phyloP scores from a whole-genome alignment of 83 land plant genomes.

The Picea abies region DNA sequence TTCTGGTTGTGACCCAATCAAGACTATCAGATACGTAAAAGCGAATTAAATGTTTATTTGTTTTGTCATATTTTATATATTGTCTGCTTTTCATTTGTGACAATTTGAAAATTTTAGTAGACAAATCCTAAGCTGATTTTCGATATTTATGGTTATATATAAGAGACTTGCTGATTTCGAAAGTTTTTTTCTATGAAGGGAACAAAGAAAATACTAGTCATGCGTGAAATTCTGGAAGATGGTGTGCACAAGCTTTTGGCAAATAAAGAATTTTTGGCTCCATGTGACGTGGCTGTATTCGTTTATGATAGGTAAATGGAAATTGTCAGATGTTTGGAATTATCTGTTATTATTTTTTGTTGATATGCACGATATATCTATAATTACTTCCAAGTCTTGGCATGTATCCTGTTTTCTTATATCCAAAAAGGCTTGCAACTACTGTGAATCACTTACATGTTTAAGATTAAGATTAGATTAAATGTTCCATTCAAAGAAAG shows the following conservation, averaged over 20 bases:
- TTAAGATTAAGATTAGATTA: too few relatives aligned
- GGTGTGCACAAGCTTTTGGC: constrained; percentile 52
- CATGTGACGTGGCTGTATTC: constrained; percentile 93
- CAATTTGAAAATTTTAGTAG: background rate
- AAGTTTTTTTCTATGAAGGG: constrained; percentile 51
- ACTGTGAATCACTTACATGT: too few relatives aligned
- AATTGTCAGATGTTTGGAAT: background rate
- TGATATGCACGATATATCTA: background rate
- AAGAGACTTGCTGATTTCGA: background rate
- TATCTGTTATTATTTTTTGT: background rate
- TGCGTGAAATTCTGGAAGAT: constrained; percentile 84
- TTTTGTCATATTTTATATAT: background rate
- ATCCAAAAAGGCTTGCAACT: too few relatives aligned
- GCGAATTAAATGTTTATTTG: background rate
- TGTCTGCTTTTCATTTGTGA: background rate
- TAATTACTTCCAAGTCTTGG: background rate
- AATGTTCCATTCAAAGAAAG: too few relatives aligned
- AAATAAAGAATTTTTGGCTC: constrained; percentile 73
- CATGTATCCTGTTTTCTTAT: too few relatives aligned
- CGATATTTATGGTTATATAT: background rate
- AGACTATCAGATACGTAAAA: background rate
- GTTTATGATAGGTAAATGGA: constrained; percentile 85
- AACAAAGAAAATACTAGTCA: constrained; percentile 72
- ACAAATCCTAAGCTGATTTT: constrained; percentile 7
- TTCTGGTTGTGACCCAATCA: background rate